Base-by-base conservation (phyloP, 2,329 filamentous ascomycete species). In the Lasiodiplodia gonubiensis region DNA sequence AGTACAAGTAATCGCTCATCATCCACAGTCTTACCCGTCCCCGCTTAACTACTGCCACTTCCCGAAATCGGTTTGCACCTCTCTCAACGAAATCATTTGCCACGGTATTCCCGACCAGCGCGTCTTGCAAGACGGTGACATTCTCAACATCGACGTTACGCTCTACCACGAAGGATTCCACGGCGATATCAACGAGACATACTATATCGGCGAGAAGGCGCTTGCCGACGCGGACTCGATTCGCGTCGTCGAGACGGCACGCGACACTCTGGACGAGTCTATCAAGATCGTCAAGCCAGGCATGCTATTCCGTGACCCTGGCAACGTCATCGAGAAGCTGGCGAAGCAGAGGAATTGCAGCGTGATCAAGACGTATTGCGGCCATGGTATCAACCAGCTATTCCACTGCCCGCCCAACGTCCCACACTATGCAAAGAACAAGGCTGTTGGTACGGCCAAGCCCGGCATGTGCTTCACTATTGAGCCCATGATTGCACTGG, bases 401-500 rank as follows among this genome's bases (percentile, higher is more conserved):
- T 99, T 99, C 86, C 95, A 99, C 81, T 92, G 90, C 78, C 89
- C 94, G 33, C 95, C 95, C 1, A 98, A 96, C 77, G 90, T 99
- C 64, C 95, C 95, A 5, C 95, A 99, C 80, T 99, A 99, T 76
- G 94, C 90, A 68, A 98, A 97, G 86, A 99, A 98, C 82, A 99
- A 98, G 87, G 93, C 94, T 0, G 91, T 97, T 1, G 95, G 95
- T 59, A 89, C 92, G 73, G 95, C 94, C 69, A 97, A 97, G 83
- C 90, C 92, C 0, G 95, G 95, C 65, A 97, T 98, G 93, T 97
- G 93, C 71, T 99, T 99, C 75, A 99, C 95, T 0, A 99, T 99
- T 69, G 95, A 99, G 82, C 95, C 95, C 18, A 99, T 99, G 95
- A 94, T 99, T 77, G 93, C 93, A 49, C 80, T 97, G 66, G 95